These are phyloP conservation scores for Amylostereum areolatum DNA, from an alignment of 1,284 basidiomycete species.

Conservation along the genomic window DNA sequence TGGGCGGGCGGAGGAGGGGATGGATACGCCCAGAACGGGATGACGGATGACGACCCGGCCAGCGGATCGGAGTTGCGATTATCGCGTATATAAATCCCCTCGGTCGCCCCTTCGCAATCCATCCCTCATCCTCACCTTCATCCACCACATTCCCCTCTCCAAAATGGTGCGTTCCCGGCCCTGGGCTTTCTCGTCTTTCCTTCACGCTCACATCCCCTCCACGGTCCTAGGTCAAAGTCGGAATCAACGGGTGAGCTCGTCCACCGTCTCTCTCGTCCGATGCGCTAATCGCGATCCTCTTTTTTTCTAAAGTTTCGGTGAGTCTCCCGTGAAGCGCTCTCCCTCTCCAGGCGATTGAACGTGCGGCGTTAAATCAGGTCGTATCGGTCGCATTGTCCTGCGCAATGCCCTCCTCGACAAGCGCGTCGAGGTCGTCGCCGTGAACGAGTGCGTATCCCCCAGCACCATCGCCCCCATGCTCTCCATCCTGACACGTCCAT, in stretches of 20 bases:
- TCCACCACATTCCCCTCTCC: background rate
- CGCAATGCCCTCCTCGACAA: conserved; percentile 85
- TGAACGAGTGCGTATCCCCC: conserved; percentile 73
- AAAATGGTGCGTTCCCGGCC: background rate
- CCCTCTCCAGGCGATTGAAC: background rate
- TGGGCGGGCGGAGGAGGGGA: no score
- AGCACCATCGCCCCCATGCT: conserved; percentile 5
- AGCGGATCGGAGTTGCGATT: background rate
- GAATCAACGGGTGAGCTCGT: conserved; percentile 78
- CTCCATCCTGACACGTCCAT: conserved; percentile 7
- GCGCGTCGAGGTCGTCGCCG: conserved; percentile 78
- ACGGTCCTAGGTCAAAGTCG: conserved; percentile 67
- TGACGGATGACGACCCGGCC: no score
- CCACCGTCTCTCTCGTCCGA: background rate
- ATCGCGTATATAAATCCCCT: background rate
- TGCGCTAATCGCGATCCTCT: conserved; percentile 16
- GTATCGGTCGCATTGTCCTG: conserved; percentile 97
- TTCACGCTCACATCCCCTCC: background rate
- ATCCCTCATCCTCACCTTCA: background rate
- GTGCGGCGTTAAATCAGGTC: conserved; percentile 48
- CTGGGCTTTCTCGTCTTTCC: background rate
- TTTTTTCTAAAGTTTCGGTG: conserved; percentile 68
- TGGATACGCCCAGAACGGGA: no score
- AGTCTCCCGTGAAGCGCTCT: conserved; percentile 21
- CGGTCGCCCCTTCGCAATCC: background rate